phyloP scores from a whole-genome alignment of 305 asterid genomes.

The Fraxinus floribunda region DNA sequence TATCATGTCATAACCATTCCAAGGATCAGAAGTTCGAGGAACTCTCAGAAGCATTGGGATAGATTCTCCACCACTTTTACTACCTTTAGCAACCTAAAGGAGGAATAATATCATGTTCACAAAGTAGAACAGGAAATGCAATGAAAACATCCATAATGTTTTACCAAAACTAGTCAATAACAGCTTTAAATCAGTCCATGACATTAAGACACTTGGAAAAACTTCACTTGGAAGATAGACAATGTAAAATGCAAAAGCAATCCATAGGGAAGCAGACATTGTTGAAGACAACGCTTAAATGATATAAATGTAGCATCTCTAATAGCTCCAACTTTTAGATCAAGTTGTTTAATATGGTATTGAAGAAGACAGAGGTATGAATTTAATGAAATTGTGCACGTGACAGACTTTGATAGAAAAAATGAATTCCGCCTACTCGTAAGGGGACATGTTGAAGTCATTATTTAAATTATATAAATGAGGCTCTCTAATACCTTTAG shows the following conservation, averaged over 20 bases:
- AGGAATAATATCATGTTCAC: background rate
- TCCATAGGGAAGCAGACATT: constrained; percentile 11
- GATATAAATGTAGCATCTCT: constrained; percentile 4
- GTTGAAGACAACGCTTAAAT: background rate
- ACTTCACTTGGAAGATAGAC: background rate
- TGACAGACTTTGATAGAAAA: background rate
- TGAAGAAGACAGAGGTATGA: background rate
- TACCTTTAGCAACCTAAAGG: constrained; percentile 87
- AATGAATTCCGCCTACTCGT: background rate
- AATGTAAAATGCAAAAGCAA: constrained; percentile 6
- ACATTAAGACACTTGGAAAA: background rate
- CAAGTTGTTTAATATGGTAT: background rate
- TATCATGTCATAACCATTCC: constrained; percentile 92
- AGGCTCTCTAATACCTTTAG: background rate
- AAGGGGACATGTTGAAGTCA: background rate
- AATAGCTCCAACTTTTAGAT: background rate
- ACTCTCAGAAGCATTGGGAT: constrained; percentile 96
- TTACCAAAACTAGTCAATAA: background rate
- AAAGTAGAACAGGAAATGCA: constrained; percentile 19
- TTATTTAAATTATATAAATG: background rate
- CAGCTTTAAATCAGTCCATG: constrained; percentile 12
- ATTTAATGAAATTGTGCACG: background rate
- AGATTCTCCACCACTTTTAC: constrained; percentile 87
- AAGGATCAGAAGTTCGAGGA: constrained; percentile 90
- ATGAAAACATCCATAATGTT: constrained; percentile 4